Percentiles rank a stretch among this genome's conserved stretches.
Evolutionary conservation across 805 yeast species (phyloP).

Genomic region (Saturnispora kantuleensis): DNA sequence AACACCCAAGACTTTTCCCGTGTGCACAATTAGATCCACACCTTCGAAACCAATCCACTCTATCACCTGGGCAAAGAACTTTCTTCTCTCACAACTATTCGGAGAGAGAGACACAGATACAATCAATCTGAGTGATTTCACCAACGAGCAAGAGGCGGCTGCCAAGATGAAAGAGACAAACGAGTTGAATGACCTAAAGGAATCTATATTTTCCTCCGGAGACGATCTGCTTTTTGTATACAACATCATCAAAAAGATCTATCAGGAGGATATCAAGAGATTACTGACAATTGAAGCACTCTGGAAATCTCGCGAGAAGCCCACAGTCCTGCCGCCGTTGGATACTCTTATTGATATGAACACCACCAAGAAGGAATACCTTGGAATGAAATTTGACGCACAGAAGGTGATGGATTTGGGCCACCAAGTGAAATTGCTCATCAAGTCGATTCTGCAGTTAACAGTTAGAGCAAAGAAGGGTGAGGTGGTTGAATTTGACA

Average conservation of each 20-base stretch:
- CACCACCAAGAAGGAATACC: not conserved
- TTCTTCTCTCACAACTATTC: constrained; percentile 73
- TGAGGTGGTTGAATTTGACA: constrained; percentile 62
- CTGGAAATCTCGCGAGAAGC: constrained; percentile 67
- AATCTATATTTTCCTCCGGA: constrained; percentile 21
- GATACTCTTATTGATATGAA: not conserved
- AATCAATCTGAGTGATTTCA: constrained; percentile 41
- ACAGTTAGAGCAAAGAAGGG: constrained; percentile 36
- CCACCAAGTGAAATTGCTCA: constrained; percentile 56
- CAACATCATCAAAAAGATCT: constrained; percentile 51
- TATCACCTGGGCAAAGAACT: constrained; percentile 95
- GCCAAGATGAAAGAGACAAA: constrained; percentile 57
- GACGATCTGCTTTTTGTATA: constrained; percentile 24
- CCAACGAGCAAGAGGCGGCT: constrained; percentile 54
- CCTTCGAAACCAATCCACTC: constrained; percentile 96
- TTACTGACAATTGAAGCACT: constrained; percentile 59
- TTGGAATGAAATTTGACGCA: constrained; percentile 15
- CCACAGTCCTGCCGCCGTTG: constrained; percentile 45
- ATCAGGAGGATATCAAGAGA: constrained; percentile 67
- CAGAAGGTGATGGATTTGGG: constrained; percentile 50
- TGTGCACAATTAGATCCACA: constrained; percentile 92
- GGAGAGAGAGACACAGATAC: constrained; percentile 31
- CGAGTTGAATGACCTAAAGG: constrained; percentile 45
- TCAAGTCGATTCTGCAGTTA: constrained; percentile 37
- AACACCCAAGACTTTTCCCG: constrained; percentile 86